These are phyloP conservation scores for Aspergillus ellipticus DNA, from an alignment of 495 filamentous ascomycete genomes.

Conservation along the genomic window DNA sequence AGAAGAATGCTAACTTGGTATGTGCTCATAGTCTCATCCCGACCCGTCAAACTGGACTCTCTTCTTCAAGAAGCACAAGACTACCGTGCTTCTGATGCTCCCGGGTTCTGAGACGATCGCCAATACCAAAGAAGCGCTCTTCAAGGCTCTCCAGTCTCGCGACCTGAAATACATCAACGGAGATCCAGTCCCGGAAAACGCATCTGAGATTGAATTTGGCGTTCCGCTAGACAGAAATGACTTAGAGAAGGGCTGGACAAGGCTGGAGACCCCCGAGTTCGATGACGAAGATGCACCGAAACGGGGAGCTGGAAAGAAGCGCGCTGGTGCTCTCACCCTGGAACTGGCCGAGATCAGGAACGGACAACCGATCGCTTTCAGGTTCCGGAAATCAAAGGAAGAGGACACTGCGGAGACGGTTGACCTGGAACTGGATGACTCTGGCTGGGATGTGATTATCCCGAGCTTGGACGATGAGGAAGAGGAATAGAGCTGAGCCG, in stretches of 20 bases:
- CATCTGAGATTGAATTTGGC: constrained; percentile 51
- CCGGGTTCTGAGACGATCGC: constrained; percentile 57
- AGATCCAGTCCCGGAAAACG: constrained; percentile 42
- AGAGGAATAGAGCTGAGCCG: constrained; percentile 16
- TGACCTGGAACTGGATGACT: constrained; percentile 46
- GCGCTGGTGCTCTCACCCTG: constrained; percentile 37
- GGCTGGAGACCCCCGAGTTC: constrained; percentile 36
- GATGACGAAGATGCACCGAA: constrained; percentile 40
- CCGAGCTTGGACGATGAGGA: constrained; percentile 59
- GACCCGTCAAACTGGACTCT: constrained; percentile 56
- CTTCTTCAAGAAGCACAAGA: constrained; percentile 74
- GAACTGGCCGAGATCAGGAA: constrained; percentile 52
- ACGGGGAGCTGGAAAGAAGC: constrained; percentile 35
- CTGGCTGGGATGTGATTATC: constrained; percentile 62
- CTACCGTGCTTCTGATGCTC: constrained; percentile 71
- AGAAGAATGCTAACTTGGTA: not conserved
- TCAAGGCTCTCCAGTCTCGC: constrained; percentile 48
- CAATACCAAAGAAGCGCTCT: constrained; percentile 59
- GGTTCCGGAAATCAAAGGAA: constrained; percentile 40
- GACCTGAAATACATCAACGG: constrained; percentile 42
- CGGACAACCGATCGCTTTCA: constrained; percentile 66
- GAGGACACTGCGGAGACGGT: constrained; percentile 18
- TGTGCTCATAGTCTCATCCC: constrained; percentile 20
- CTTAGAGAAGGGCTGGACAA: constrained; percentile 53
- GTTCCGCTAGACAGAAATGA: constrained; percentile 53